These are phyloP conservation scores for Nidula microcarpa DNA, from an alignment of 768 basidiomycete genomes.

Conservation along the genomic window DNA sequence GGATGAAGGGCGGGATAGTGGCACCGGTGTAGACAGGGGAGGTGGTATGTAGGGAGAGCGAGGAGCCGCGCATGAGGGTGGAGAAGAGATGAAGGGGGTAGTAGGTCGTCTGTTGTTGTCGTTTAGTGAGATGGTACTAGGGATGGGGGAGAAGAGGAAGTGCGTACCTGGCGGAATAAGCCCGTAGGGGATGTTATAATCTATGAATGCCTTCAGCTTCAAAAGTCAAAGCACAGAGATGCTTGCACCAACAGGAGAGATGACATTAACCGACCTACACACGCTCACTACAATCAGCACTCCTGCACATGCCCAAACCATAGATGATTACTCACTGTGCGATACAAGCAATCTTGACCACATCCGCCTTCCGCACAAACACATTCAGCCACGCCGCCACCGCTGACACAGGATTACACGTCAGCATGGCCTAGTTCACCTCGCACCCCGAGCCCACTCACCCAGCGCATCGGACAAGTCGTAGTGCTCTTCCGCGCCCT, in stretches of 20 bases:
- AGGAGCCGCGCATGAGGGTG: conserved; percentile 49
- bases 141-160: conserved; percentile 1
- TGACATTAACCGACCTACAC: conserved; percentile 40
- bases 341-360: conserved; percentile 59
- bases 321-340: conserved; percentile 40
- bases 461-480: conserved; percentile 50
- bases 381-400: conserved; percentile 62
- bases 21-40: conserved; percentile 35
- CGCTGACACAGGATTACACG: conserved; percentile 23
- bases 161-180: conserved; percentile 27
- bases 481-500: conserved; percentile 51
- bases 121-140: not conserved
- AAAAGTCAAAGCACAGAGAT: no score
- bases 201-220: no score
- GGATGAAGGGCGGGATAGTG: conserved; percentile 51
- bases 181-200: conserved; percentile 45
- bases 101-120: conserved; percentile 37
- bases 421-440: not conserved
- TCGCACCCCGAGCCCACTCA: conserved; percentile 3
- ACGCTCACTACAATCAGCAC: not conserved
- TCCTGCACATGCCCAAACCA: no score
- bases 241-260: conserved; percentile 24
- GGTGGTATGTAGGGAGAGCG: conserved; percentile 33
- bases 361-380: conserved; percentile 54
- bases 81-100: conserved; percentile 52